Percentiles rank a stretch among this genome's conserved stretches.
Conservation (phyloP, 2,329 filamentous ascomycete genomes). For the Paracoccidioides lutzii region DNA sequence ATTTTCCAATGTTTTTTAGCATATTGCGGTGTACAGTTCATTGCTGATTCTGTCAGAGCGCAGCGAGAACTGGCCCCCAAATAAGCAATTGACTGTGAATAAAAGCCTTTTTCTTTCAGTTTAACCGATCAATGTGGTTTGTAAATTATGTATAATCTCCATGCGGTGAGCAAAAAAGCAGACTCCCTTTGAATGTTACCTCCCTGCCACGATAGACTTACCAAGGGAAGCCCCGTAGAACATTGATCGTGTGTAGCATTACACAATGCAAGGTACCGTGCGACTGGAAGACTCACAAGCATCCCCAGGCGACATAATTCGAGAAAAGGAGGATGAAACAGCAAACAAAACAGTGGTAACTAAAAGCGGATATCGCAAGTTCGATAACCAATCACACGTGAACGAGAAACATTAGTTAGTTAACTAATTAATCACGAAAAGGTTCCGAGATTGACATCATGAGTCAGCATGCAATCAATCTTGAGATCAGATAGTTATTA, state of each 20-base stretch:
- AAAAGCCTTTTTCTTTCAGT: background rate
- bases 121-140: background rate
- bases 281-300: background rate
- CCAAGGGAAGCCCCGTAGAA: background rate
- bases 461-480: no score
- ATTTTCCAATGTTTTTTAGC: background rate
- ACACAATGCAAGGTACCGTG: constrained; percentile 1
- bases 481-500: no score
- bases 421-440: no score
- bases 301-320: background rate
- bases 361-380: no score
- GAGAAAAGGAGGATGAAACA: background rate
- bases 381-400: no score
- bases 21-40: background rate
- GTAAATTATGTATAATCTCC: background rate
- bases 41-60: background rate
- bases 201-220: background rate
- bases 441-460: no score
- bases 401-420: no score
- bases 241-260: background rate
- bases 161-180: background rate
- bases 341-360: background rate
- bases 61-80: background rate
- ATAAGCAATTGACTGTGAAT: background rate
- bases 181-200: background rate